These are phyloP conservation scores for Psophocarpus tetragonolobus DNA, from an alignment of 306 rosid species.

Conservation along the genomic window DNA sequence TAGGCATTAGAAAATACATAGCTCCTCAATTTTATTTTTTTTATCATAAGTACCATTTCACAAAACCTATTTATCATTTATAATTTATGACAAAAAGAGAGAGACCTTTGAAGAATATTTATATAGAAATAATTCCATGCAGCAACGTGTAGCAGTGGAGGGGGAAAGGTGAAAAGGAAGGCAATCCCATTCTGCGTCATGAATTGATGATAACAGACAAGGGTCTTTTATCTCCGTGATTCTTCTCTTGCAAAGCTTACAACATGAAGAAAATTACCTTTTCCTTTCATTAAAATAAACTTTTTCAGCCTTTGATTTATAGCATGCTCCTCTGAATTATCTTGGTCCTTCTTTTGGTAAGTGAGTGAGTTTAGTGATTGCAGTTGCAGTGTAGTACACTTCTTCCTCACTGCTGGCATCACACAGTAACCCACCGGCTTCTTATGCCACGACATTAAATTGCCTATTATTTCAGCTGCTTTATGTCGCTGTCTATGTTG, in stretches of 20 bases:
- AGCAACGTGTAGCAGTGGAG: neutral
- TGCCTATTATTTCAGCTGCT: constrained; percentile 26
- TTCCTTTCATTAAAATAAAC: neutral
- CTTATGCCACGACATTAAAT: constrained; percentile 40
- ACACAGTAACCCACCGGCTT: constrained; percentile 26
- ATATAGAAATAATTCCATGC: constrained; percentile 1
- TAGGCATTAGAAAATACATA: neutral
- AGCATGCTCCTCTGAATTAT: constrained; percentile 35
- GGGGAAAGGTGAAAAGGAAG: constrained; percentile 14
- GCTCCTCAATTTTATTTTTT: neutral
- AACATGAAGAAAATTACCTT: constrained; percentile 17
- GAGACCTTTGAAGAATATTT: neutral
- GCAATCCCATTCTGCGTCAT: neutral
- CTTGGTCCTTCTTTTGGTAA: constrained; percentile 27
- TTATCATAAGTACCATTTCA: neutral
- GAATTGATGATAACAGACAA: neutral
- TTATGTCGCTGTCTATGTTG: constrained; percentile 31
- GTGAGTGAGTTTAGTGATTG: constrained; percentile 40
- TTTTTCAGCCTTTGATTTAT: constrained; percentile 38
- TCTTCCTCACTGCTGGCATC: neutral
- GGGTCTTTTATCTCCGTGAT: neutral
- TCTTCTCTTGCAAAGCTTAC: constrained; percentile 3
- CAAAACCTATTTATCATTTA: neutral
- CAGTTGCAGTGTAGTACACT: constrained; percentile 37
- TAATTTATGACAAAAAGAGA: neutral